These are phyloP conservation scores for Melanogaster broomeanus DNA, from an alignment of 768 basidiomycete species.

Conservation along the genomic window DNA sequence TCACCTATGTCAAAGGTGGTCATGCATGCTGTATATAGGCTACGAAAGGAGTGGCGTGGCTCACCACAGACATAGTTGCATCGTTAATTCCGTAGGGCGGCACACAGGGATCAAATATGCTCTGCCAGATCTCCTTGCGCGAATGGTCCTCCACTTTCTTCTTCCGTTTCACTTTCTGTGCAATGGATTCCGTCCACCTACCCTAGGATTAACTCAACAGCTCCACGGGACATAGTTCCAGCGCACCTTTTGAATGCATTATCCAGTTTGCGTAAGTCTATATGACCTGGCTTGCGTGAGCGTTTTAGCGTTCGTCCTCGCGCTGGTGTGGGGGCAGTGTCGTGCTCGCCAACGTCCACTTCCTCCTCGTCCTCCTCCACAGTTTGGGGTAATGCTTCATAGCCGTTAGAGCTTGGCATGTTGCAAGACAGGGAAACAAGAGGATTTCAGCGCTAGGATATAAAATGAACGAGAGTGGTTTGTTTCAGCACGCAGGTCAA, in stretches of 20 bases:
- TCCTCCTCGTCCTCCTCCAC: slow-evolving; percentile 41
- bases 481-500: slow-evolving; percentile 13
- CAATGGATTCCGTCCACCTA: slow-evolving; percentile 87
- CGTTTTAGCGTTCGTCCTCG: slow-evolving; percentile 32
- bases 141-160: slow-evolving; percentile 67
- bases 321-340: slow-evolving; percentile 24
- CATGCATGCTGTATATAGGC: not conserved
- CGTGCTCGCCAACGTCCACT: slow-evolving; percentile 34
- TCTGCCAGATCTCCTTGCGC: slow-evolving; percentile 75
- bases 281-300: slow-evolving; percentile 54
- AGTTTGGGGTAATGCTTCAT: slow-evolving; percentile 47
- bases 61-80: slow-evolving; percentile 21
- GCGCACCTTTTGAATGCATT: slow-evolving; percentile 78
- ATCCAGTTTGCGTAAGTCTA: slow-evolving; percentile 80
- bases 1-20: slow-evolving; percentile 45
- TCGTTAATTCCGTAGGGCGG: slow-evolving; percentile 33
- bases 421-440: not conserved
- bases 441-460: not conserved
- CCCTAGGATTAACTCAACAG: not conserved
- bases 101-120: slow-evolving; percentile 73
- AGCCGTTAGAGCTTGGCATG: slow-evolving; percentile 49
- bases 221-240: not conserved
- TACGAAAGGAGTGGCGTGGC: not conserved
- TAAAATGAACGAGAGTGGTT: slow-evolving; percentile 8
- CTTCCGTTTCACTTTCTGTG: slow-evolving; percentile 81